Evolutionary conservation across 306 rosid species (phyloP).

Genomic region (Alnus rubra): DNA sequence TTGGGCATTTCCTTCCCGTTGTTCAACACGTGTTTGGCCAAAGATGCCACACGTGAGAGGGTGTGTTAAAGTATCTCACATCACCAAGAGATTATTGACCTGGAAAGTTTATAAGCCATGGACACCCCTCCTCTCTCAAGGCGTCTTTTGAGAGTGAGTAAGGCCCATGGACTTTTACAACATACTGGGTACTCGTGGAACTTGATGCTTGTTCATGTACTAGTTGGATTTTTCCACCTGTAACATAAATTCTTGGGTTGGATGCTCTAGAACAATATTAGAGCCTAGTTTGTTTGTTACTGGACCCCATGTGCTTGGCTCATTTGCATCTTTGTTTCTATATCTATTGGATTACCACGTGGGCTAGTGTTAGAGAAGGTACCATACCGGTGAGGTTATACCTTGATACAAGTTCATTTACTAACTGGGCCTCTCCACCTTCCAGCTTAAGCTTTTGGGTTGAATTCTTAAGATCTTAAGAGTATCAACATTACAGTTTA

Average conservation of each 20-base stretch:
- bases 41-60: too few species aligned
- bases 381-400: background rate
- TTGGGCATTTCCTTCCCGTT: too few species aligned
- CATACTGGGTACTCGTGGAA: background rate
- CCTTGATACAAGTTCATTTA: background rate
- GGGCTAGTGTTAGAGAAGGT: background rate
- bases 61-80: too few species aligned
- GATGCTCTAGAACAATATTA: background rate
- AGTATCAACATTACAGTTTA: background rate
- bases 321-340: background rate
- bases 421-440: background rate
- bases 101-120: too few species aligned
- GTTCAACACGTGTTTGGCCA: too few species aligned
- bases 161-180: too few species aligned
- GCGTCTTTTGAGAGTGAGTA: too few species aligned
- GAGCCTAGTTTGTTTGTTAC: background rate
- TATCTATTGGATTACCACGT: background rate
- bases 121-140: too few species aligned
- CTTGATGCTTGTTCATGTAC: background rate
- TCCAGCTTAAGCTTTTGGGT: background rate
- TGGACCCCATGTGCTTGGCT: background rate
- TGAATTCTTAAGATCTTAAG: background rate
- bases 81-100: too few species aligned
- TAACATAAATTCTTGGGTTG: background rate
- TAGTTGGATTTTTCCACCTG: background rate